phyloP scores from a whole-genome alignment of 768 basidiomycete genomes.

The Lyophyllum atratum region DNA sequence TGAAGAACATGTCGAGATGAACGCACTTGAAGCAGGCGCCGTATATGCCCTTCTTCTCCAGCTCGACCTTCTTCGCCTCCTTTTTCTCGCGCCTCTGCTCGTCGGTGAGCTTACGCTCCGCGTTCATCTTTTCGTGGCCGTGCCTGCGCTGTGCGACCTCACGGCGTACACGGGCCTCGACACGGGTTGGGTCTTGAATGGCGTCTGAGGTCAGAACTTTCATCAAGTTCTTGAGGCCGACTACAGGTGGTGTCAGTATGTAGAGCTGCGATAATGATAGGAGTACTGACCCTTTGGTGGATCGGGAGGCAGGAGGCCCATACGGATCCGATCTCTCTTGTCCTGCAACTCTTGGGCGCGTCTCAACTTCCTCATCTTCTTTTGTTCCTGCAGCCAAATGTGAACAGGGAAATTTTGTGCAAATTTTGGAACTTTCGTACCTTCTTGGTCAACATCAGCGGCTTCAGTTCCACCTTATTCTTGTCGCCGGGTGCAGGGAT shows the following conservation, averaged over 20 bases:
- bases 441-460: slow-evolving; percentile 92
- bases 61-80: slow-evolving; percentile 82
- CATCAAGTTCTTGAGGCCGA: slow-evolving; percentile 95
- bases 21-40: slow-evolving; percentile 93
- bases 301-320: slow-evolving; percentile 95
- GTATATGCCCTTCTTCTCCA: slow-evolving; percentile 81
- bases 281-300: slow-evolving; percentile 80
- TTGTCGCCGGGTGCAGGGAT: slow-evolving; percentile 91
- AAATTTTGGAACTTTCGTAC: slow-evolving; percentile 30
- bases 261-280: slow-evolving; percentile 6
- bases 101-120: slow-evolving; percentile 87
- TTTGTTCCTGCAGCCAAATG: slow-evolving; percentile 66
- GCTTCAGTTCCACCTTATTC: slow-evolving; percentile 74
- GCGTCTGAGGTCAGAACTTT: slow-evolving; percentile 96
- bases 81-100: slow-evolving; percentile 88
- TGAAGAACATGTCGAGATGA: neutral
- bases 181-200: slow-evolving; percentile 95
- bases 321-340: slow-evolving; percentile 90
- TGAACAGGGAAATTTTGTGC: neutral
- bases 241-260: slow-evolving; percentile 37
- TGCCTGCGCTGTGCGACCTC: slow-evolving; percentile 92
- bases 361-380: slow-evolving; percentile 93
- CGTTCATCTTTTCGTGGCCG: slow-evolving; percentile 91
- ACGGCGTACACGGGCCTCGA: slow-evolving; percentile 91
- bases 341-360: slow-evolving; percentile 90